Evolutionary conservation across 2,329 filamentous ascomycete species (phyloP), one percentile per base, ranked within the genome.

Genomic region (Fusarium citri): DNA sequence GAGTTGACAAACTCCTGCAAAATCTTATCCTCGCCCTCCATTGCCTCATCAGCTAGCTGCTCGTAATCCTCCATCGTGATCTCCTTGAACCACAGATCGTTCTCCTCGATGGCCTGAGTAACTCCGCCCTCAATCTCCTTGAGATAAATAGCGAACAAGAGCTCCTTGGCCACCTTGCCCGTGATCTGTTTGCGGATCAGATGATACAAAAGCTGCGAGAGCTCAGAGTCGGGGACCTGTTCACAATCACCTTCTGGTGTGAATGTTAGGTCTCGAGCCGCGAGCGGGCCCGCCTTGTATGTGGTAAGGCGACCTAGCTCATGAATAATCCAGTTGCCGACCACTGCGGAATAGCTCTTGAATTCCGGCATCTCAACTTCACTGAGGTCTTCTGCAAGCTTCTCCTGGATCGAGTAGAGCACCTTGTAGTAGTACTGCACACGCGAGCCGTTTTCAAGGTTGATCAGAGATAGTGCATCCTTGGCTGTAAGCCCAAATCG

Each of bases 401-500:
- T 74, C 6, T 73, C 63, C 48, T 82, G 78, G 1, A 91, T 74
- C 2, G 78, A 76, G 5, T 85, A 82, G 2, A 92, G 83, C 0
- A 93, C 87, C 26, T 88, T 85, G 75, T 92, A 90, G 76, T 94
- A 97, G 78, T 94, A 98, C 71, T 97, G 91, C 6, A 96, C 82
- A 43, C 94, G 87, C 10, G 89, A 89, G 10, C 94, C 94, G 57
- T 91, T 88, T 68, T 98, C 92, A 1, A 97, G 83, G 10, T 88
- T 86, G 48, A 94, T 85, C 34, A 99, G 83, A 0, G 94, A 92
- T 69, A 92, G 87, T 2, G 95, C 94, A 75, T 99, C 96, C 77
- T 96, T 96, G 10, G 88, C 78, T 0, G 90, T 92, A 15, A 99
- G 83, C 0, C 88, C 88, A 73, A 93, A 94, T 5, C 85, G 79